Base-by-base conservation (phyloP, 192 early-diverging fungal species). In the Chytriomyces confervae region DNA sequence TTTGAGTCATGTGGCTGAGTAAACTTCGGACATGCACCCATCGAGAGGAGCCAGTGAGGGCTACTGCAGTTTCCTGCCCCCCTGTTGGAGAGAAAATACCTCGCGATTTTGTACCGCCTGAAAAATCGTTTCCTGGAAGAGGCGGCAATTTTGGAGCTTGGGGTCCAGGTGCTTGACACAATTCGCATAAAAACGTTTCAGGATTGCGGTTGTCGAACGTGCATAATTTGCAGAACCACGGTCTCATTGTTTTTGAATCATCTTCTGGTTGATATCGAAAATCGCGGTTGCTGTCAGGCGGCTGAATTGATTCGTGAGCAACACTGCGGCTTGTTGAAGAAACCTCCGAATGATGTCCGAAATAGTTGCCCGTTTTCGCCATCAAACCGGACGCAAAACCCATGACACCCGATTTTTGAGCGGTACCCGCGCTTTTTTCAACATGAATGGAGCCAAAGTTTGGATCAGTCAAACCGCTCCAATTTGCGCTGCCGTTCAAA, bases 1-100 rank as follows among this genome's bases (percentile, higher is more conserved):
- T n/a, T 9, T 18, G 16, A 6, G 46, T 29, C 18, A 74, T 62
- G 11, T 50, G 24, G 10, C 45, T 18, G 16, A 74, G 44, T 18
- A 74, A 36, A 8, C 8, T 23, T 10, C 72, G 8, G 16, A 74
- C 60, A 11, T 43, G 51, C 20, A 23, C 61, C 72, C 72, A 74
- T 7, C 61, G 72, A 20, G 72, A 36, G 43, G 29, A n/a, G 44
- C 44, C 66, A 11, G 53, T 3, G 5, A 57, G 53, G 2, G 53
- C 53, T 3, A 20, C 16, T 13, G 16, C 53, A 57, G 2, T n/a
- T 20, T 57, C 53, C 53, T 20, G 16, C 16, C 53, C 53, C 3
- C 53, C 53, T 3, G 20, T 20, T 2, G 36, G 4, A 20, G 16
- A 13, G 20, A 57, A 13, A 20, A 57, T 57, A 3, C 53, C 53